These are phyloP conservation scores for Hymenoscyphus fructigenus DNA, from an alignment of 2,329 filamentous ascomycete genomes.

Conservation along the genomic window DNA sequence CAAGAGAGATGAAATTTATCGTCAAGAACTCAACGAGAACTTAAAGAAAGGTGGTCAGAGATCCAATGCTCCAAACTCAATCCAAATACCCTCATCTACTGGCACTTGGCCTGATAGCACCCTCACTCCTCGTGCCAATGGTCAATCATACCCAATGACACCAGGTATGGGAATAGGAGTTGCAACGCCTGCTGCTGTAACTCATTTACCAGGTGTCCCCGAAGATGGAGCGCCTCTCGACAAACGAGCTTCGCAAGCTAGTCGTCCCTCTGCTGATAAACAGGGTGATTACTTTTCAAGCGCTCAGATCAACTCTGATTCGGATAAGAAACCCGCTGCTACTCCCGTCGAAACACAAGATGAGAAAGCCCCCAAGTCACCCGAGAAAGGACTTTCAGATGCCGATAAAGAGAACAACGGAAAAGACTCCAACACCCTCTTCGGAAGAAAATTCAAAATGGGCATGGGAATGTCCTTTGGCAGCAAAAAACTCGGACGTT, in stretches of 20 bases:
- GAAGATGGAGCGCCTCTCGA: conserved; percentile 53
- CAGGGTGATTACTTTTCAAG: conserved; percentile 75
- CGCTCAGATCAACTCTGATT: conserved; percentile 48
- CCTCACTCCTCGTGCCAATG: conserved; percentile 64
- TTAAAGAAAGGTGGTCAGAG: conserved; percentile 59
- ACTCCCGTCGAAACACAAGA: conserved; percentile 45
- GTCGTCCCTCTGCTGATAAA: conserved; percentile 61
- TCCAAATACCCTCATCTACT: conserved; percentile 51
- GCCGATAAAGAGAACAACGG: conserved; percentile 57
- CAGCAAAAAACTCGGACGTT: conserved; percentile 79
- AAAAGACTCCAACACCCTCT: conserved; percentile 63
- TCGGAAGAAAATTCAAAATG: conserved; percentile 79
- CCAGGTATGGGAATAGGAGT: conserved; percentile 77
- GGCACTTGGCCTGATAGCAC: conserved; percentile 44
- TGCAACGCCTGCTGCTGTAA: conserved; percentile 60
- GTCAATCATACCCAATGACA: conserved; percentile 61
- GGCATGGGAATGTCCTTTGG: conserved; percentile 66
- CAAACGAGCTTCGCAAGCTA: conserved; percentile 54
- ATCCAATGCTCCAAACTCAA: conserved; percentile 59
- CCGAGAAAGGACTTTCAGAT: conserved; percentile 44
- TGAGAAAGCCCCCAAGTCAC: conserved; percentile 48
- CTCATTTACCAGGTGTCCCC: conserved; percentile 46
- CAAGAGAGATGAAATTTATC: conserved; percentile 71
- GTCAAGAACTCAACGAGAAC: conserved; percentile 65
- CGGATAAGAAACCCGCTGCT: conserved; percentile 45